phyloP scores from a whole-genome alignment of 371 early-diverging fungal species.

The Mucor racemosus region DNA sequence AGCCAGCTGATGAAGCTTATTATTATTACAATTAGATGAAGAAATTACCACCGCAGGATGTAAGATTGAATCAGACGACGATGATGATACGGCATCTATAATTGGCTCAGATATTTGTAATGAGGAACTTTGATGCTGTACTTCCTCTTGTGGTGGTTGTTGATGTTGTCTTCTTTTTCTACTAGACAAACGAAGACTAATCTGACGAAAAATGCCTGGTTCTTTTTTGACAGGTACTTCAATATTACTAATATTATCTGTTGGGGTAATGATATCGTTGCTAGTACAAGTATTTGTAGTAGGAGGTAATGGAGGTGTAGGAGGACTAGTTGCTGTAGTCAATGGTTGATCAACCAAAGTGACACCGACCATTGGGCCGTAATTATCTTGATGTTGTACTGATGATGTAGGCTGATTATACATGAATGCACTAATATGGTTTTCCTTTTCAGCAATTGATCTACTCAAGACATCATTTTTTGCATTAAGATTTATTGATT shows the following conservation, averaged over 20 bases:
- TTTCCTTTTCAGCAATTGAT: constrained; percentile 25
- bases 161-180: constrained; percentile 19
- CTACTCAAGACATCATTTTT: constrained; percentile 22
- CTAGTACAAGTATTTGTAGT: not conserved
- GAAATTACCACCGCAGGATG: constrained; percentile 29
- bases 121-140: not conserved
- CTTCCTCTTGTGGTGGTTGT: constrained; percentile 8
- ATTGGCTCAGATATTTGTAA: constrained; percentile 10
- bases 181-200: constrained; percentile 23
- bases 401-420: constrained; percentile 5
- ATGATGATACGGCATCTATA: not conserved
- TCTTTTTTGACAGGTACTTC: constrained; percentile 16
- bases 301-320: constrained; percentile 6
- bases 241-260: not conserved
- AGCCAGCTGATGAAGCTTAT: constrained; percentile 2
- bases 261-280: not conserved
- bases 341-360: constrained; percentile 24
- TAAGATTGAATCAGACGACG: constrained; percentile 15
- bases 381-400: not conserved
- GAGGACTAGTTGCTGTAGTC: not conserved
- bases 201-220: constrained; percentile 26
- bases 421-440: constrained; percentile 27
- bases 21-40: not conserved
- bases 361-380: constrained; percentile 16
- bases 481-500: constrained; percentile 15